Percentiles rank a stretch among this genome's conserved stretches.
Conservation (phyloP, 768 basidiomycete genomes). For the Rhodotorula babjevae region DNA sequence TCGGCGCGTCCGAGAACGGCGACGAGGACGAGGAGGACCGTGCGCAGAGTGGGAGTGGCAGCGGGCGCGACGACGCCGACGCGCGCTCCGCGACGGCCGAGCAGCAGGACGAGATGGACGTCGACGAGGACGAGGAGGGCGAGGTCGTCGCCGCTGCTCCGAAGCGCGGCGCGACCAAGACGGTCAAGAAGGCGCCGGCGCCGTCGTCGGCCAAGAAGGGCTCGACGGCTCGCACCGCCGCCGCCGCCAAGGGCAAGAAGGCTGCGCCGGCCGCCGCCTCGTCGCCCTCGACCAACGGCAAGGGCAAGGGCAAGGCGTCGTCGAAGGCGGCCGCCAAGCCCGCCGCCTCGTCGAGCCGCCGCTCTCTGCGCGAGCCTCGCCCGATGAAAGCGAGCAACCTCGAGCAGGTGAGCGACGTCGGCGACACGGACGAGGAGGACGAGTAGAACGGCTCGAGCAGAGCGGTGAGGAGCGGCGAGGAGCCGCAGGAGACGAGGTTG, state of each 20-base stretch:
- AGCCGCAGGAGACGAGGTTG: not conserved
- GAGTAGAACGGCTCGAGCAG: constrained; percentile 52
- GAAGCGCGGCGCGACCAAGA: not conserved
- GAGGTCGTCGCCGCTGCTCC: constrained; percentile 7
- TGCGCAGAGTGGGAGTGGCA: no score
- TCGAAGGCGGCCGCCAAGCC: not conserved
- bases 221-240: not conserved
- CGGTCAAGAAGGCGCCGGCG: not conserved
- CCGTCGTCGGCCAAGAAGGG: not conserved
- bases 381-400: constrained; percentile 39
- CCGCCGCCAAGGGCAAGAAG: constrained; percentile 3
- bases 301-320: not conserved
- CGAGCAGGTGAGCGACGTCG: constrained; percentile 49
- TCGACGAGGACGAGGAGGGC: not conserved
- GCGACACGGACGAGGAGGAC: constrained; percentile 42
- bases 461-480: no score
- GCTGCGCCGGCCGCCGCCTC: not conserved
- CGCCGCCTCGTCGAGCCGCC: not conserved
- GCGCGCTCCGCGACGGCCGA: not conserved
- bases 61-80: not conserved
- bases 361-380: constrained; percentile 1
- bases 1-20: constrained; percentile 2
- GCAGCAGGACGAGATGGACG: constrained; percentile 3
- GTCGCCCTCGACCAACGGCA: not conserved
- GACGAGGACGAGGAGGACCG: not conserved